Evolutionary conservation across 2,329 filamentous ascomycete species (phyloP).

Genomic region (Aspergillus tubingensis): DNA sequence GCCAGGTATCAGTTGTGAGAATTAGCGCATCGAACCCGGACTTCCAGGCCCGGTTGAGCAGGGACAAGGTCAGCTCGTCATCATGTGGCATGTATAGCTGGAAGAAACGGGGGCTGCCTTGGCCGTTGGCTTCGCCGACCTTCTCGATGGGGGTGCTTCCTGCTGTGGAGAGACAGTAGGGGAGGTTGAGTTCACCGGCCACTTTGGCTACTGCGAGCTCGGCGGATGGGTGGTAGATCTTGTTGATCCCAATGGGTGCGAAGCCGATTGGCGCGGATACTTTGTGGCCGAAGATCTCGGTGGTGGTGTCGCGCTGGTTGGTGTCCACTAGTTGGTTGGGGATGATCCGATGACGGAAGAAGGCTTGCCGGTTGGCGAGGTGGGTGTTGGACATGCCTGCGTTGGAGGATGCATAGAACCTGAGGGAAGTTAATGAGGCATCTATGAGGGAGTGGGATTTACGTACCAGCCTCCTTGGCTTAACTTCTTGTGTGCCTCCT

Average conservation of each 20-base stretch:
- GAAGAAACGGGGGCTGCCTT: slow-evolving; percentile 55
- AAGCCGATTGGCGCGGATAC: slow-evolving; percentile 65
- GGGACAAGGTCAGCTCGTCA: slow-evolving; percentile 58
- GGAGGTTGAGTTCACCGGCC: slow-evolving; percentile 60
- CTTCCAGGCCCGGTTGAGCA: slow-evolving; percentile 58
- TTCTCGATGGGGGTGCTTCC: slow-evolving; percentile 59
- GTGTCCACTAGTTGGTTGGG: slow-evolving; percentile 64
- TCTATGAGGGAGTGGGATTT: background rate
- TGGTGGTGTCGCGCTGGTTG: slow-evolving; percentile 58
- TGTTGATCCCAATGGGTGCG: slow-evolving; percentile 66
- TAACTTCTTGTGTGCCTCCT: slow-evolving; percentile 58
- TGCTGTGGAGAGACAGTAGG: slow-evolving; percentile 62
- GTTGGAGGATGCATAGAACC: slow-evolving; percentile 41
- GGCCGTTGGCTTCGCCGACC: slow-evolving; percentile 58
- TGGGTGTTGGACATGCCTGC: slow-evolving; percentile 47
- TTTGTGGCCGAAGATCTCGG: slow-evolving; percentile 61
- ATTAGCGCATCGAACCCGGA: slow-evolving; percentile 60
- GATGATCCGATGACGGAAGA: slow-evolving; percentile 65
- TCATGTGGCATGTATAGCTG: slow-evolving; percentile 67
- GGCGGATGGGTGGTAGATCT: slow-evolving; percentile 62
- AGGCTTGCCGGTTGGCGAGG: slow-evolving; percentile 62
- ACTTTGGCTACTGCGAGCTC: slow-evolving; percentile 63
- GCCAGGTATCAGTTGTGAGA: slow-evolving; percentile 65
- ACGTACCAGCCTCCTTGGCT: slow-evolving; percentile 57
- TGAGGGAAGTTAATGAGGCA: slow-evolving; percentile 6